Percentiles rank a stretch among this genome's conserved stretches.
Conservation (phyloP, 2,329 filamentous ascomycete genomes). For the Apiospora koreana region DNA sequence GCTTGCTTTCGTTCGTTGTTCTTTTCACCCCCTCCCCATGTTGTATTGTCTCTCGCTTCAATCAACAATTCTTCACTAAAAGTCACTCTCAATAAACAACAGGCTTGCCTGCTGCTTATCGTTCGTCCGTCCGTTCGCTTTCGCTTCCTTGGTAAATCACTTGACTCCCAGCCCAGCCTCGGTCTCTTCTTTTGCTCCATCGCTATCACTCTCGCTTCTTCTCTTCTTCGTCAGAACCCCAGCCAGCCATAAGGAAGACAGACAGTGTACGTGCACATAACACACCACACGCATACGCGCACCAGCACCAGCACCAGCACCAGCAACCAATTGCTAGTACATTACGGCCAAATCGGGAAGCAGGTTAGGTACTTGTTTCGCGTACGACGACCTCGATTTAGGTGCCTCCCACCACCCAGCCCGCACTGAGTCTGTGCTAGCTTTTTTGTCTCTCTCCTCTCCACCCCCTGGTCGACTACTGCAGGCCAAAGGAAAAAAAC, state of each 20-base stretch:
- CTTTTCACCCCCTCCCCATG: conserved; percentile 7
- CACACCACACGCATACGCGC: conserved; percentile 8
- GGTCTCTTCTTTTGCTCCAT: not conserved
- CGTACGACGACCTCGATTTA: conserved; percentile 4
- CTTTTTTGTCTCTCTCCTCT: not conserved
- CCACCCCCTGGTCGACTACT: conserved; percentile 11
- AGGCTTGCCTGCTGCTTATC: conserved; percentile 3
- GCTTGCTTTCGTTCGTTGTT: conserved; percentile 8
- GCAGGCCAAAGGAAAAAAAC: conserved; percentile 5
- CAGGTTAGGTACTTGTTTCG: not conserved
- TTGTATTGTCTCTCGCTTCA: conserved; percentile 12
- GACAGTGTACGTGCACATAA: conserved; percentile 4
- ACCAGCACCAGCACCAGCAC: conserved; percentile 1
- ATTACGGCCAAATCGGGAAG: not conserved
- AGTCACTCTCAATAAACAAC: not conserved
- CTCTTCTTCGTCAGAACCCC: not conserved
- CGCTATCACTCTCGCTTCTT: not conserved
- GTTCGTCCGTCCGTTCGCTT: not conserved
- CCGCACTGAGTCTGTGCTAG: conserved; percentile 9
- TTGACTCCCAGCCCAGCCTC: not conserved
- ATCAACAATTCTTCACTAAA: not conserved
- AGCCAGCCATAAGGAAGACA: not conserved
- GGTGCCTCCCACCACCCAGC: not conserved
- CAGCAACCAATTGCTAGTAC: not conserved
- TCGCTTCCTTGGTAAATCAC: not conserved